These are phyloP conservation scores for Xylaria sp. DNA, from an alignment of 2,329 filamentous ascomycete genomes.

Conservation along the genomic window DNA sequence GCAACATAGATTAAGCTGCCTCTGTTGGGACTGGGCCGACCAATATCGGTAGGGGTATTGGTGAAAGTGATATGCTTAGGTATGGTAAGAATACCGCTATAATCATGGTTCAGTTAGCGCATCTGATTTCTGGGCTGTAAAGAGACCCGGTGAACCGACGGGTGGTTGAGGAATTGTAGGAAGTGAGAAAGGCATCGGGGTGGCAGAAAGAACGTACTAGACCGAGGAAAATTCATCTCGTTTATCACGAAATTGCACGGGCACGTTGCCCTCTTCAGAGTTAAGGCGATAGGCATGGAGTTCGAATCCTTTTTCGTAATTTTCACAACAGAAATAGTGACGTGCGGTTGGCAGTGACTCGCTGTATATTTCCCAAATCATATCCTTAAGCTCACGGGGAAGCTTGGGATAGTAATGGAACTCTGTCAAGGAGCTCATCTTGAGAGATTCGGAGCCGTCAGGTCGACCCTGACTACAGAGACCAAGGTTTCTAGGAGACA, in stretches of 20 bases:
- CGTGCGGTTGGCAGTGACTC: neutral
- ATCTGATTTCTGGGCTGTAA: neutral
- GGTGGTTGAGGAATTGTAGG: neutral
- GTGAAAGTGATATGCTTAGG: neutral
- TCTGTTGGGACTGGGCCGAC: neutral
- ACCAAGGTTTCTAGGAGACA: neutral
- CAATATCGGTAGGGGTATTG: neutral
- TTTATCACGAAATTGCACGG: neutral
- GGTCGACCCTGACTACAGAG: neutral
- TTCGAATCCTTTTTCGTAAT: neutral
- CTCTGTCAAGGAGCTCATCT: neutral
- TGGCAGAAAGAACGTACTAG: neutral
- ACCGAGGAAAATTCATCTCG: neutral
- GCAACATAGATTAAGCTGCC: neutral
- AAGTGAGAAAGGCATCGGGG: neutral
- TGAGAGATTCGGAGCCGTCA: neutral
- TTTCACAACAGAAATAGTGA: neutral
- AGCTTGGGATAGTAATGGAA: constrained; percentile 10
- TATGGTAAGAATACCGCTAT: neutral
- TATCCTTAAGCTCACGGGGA: constrained; percentile 1
- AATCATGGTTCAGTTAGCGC: neutral
- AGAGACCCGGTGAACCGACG: neutral
- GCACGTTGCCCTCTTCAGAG: too few species aligned
- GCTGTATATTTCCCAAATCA: constrained; percentile 10
- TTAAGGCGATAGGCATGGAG: neutral